Conservation (phyloP, 768 basidiomycete species). For the Solioccasus polychromus region DNA sequence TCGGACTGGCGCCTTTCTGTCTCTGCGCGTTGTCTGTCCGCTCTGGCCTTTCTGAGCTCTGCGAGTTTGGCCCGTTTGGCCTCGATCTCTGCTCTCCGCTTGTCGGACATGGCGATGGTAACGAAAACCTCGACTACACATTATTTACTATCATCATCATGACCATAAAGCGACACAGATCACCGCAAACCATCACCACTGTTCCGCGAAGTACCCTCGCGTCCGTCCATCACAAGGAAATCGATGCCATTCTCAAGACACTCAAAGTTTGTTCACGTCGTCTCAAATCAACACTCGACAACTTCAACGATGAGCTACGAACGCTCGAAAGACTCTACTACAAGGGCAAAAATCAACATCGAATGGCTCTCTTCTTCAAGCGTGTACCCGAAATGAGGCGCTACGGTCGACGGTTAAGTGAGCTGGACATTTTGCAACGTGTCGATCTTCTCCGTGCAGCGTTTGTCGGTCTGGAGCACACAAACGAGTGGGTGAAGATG, state of each 20-base stretch:
- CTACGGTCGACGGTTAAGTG: constrained; percentile 26
- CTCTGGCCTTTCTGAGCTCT: constrained; percentile 75
- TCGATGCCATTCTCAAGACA: constrained; percentile 61
- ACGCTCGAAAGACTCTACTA: constrained; percentile 70
- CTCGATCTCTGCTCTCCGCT: constrained; percentile 83
- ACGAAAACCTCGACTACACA: not conserved
- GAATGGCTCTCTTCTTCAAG: constrained; percentile 55
- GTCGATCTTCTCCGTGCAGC: constrained; percentile 27
- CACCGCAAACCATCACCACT: constrained; percentile 8
- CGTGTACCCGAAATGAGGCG: constrained; percentile 60
- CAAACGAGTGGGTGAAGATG: constrained; percentile 21
- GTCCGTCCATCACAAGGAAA: constrained; percentile 30
- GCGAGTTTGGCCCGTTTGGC: constrained; percentile 86
- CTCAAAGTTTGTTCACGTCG: constrained; percentile 55
- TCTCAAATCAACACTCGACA: constrained; percentile 42
- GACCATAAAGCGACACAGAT: constrained; percentile 6
- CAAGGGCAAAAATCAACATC: constrained; percentile 73
- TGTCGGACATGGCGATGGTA: constrained; percentile 49
- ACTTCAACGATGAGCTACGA: constrained; percentile 34
- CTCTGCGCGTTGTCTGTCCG: constrained; percentile 60
- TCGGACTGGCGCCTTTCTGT: constrained; percentile 35
- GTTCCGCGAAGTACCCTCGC: constrained; percentile 18
- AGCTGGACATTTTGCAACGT: constrained; percentile 14
- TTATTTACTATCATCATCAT: not conserved
- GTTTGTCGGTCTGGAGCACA: constrained; percentile 27